Evolutionary conservation across 805 yeast species (phyloP).

Genomic region (Candida wancherniae): DNA sequence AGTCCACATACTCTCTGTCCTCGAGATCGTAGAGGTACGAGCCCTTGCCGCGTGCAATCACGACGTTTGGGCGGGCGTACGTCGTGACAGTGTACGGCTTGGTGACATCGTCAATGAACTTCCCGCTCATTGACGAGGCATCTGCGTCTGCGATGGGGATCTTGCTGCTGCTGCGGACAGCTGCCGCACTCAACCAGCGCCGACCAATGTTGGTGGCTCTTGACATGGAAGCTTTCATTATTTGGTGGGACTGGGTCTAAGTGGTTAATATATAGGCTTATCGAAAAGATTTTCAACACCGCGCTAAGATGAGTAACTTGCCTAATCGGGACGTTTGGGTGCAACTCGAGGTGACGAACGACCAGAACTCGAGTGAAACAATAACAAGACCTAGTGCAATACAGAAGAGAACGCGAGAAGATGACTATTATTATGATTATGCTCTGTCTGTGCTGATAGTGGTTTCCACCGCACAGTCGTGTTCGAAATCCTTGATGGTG

Average conservation of each 20-base stretch:
- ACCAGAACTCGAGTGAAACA: not conserved
- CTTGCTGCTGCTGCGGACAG: slow-evolving; percentile 1
- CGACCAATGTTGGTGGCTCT: slow-evolving; percentile 1
- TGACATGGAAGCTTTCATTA: too few relatives aligned
- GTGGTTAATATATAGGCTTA: slow-evolving; percentile 7
- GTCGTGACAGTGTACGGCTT: slow-evolving; percentile 66
- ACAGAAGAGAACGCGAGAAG: not conserved
- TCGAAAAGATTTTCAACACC: slow-evolving; percentile 15
- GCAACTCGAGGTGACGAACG: too few relatives aligned
- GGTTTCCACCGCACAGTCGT: slow-evolving; percentile 28
- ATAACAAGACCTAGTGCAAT: not conserved
- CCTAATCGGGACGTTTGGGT: slow-evolving; percentile 10
- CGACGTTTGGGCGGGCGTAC: slow-evolving; percentile 72
- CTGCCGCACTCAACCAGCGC: not conserved
- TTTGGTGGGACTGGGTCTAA: too few relatives aligned
- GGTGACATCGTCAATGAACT: slow-evolving; percentile 42
- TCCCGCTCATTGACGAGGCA: slow-evolving; percentile 29
- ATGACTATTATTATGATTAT: not conserved
- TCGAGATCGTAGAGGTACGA: slow-evolving; percentile 78
- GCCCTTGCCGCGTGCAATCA: slow-evolving; percentile 77
- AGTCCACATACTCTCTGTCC: slow-evolving; percentile 76
- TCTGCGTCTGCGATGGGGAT: slow-evolving; percentile 28
- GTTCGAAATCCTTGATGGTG: slow-evolving; percentile 24
- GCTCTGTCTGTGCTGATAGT: slow-evolving; percentile 23
- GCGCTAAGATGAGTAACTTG: slow-evolving; percentile 20